Evolutionary conservation across 306 rosid genomes (phyloP), one percentile per base, ranked within the genome.

Genomic region (Rubus idaeus): DNA sequence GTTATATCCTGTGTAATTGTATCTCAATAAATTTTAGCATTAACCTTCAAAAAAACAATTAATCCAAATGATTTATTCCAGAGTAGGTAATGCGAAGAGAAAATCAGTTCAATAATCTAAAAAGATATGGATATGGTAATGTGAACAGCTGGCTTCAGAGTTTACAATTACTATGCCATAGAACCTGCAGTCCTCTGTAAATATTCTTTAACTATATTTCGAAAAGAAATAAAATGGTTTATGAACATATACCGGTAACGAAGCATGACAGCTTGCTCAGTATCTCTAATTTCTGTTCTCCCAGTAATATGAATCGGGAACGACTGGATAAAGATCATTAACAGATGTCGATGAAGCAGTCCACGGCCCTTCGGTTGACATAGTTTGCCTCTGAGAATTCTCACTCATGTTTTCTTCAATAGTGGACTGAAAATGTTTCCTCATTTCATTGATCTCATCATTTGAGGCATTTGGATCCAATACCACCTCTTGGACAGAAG

Each of bases 271-370:
- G 49, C 51, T 10, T 10, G 37, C 37, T 71, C 63, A 40, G 16
- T 53, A 42, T 42, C 37, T 69, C 80, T 49, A 70, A 57, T 14
- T 57, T 58, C 80, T 70, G 10, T 50, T 70, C 18, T 78, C 46
- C 78, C 41, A 61, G 57, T 68, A 75, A 21, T 56, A 12, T 53
- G 85, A 83, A 63, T 77, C 41, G 11, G 63, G 70, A 46, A 35
- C 76, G 70, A 78, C 16, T 0, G 87, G 87, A 68, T 82, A 84
- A 10, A 84, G 80, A 68, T 80, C 85, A 1, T 41, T 45, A 7
- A 9, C 81, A 30, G 84, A 84, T 8, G 83, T 18, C 13, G 85
- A 75, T 45, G 86, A 42, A 61, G 55, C 63, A 17, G 68, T 78
- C 44, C 69, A 63, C 5, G 82, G 70, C 9, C 72, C 78, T 17